These are phyloP conservation scores for Hypericum perforatum DNA, from an alignment of 345 rosid species.

Conservation along the genomic window DNA sequence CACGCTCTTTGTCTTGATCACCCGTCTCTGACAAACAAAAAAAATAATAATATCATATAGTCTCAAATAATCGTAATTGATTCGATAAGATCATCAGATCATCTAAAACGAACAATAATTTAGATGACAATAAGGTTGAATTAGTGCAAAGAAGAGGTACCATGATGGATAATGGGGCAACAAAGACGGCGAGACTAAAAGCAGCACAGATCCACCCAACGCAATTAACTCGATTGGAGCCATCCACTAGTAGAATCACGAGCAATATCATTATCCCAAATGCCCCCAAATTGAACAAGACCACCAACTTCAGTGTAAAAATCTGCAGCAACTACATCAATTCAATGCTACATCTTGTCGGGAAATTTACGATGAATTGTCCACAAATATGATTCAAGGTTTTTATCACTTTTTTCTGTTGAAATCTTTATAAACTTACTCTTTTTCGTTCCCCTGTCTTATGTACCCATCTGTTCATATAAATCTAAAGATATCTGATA, in stretches of 20 bases:
- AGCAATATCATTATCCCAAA: constrained; percentile 7
- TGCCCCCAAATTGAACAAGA: constrained; percentile 1
- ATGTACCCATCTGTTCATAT: no score
- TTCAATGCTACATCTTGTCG: neutral
- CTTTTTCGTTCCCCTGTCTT: no score
- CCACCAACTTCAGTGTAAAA: constrained; percentile 9
- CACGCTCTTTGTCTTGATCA: constrained; percentile 5
- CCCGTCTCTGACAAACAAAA: neutral
- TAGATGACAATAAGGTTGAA: neutral
- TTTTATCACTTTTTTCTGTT: no score
- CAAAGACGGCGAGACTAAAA: constrained; percentile 14
- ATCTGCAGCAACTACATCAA: constrained; percentile 4
- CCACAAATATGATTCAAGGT: no score
- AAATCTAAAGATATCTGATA: no score
- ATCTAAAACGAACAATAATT: no score
- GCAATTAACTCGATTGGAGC: neutral
- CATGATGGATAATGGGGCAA: constrained; percentile 15
- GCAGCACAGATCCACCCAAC: constrained; percentile 19
- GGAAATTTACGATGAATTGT: neutral
- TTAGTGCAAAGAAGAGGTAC: neutral
- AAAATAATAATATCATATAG: neutral
- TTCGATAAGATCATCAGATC: no score
- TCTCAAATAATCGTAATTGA: neutral
- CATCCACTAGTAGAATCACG: constrained; percentile 5
- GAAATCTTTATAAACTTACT: no score